Conservation (phyloP, 768 basidiomycete species). For the Arthromyces matolae region DNA sequence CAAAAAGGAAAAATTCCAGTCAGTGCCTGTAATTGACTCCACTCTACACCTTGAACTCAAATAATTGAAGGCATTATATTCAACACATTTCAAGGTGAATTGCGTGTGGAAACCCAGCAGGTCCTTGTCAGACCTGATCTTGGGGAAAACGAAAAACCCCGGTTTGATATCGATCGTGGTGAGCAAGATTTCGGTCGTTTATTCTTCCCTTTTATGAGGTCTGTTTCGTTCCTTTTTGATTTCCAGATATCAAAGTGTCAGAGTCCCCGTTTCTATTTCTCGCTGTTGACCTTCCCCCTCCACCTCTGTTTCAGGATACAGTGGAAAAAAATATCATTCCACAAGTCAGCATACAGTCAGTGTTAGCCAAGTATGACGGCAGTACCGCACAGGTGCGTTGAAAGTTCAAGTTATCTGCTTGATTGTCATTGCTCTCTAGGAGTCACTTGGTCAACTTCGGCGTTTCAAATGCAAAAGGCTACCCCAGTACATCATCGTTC, state of each 20-base stretch:
- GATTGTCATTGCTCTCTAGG: no score
- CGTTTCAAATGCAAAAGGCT: slow-evolving; percentile 87
- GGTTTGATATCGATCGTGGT: slow-evolving; percentile 95
- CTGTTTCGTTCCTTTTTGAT: slow-evolving; percentile 2
- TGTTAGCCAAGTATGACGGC: slow-evolving; percentile 94
- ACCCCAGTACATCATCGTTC: slow-evolving; percentile 89
- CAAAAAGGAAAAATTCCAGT: slow-evolving; percentile 91
- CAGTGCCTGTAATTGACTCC: no score
- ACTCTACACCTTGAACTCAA: no score
- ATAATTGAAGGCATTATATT: slow-evolving; percentile 77
- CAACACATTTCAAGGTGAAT: slow-evolving; percentile 89
- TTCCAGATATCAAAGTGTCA: slow-evolving; percentile 78
- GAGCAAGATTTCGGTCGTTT: slow-evolving; percentile 18
- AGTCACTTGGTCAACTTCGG: slow-evolving; percentile 79
- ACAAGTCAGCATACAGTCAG: slow-evolving; percentile 87
- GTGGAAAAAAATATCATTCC: slow-evolving; percentile 99
- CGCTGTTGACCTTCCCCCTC: slow-evolving; percentile 92
- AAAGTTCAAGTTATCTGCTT: neutral
- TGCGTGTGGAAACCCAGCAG: slow-evolving; percentile 91
- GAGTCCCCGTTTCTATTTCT: slow-evolving; percentile 94
- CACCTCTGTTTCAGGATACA: slow-evolving; percentile 94
- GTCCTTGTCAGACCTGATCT: slow-evolving; percentile 79
- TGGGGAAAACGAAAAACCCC: slow-evolving; percentile 75
- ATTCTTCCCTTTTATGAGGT: slow-evolving; percentile 1
- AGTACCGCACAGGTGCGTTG: slow-evolving; percentile 72